phyloP scores from a whole-genome alignment of 2,329 filamentous ascomycete species.

The Diaporthe aspalathi region DNA sequence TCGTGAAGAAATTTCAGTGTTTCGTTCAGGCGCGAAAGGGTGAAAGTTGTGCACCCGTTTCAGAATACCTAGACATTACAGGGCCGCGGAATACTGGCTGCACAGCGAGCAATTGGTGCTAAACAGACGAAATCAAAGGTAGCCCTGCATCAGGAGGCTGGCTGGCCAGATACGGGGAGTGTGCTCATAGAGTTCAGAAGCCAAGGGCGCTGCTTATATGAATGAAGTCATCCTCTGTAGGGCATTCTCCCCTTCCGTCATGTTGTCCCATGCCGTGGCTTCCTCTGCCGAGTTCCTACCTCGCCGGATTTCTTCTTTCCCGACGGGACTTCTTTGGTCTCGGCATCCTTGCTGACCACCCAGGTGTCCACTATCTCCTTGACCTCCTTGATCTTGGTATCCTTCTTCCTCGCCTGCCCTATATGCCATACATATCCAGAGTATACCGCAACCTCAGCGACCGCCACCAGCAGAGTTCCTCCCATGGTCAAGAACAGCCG shows the following conservation, averaged over 20 bases:
- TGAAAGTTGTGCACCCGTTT: background rate
- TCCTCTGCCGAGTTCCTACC: constrained; percentile 35
- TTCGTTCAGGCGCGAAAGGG: background rate
- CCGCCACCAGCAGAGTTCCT: constrained; percentile 75
- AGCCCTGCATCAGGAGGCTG: accelerated
- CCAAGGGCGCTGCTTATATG: background rate
- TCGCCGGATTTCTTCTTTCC: background rate
- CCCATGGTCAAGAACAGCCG: constrained; percentile 78
- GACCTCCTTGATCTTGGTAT: constrained; percentile 70
- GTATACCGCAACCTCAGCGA: constrained; percentile 84
- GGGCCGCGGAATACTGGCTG: background rate
- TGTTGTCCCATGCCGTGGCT: constrained; percentile 39
- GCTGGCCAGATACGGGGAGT: no score
- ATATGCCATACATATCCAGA: constrained; percentile 79
- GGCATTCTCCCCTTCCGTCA: background rate
- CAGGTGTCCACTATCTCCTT: constrained; percentile 79
- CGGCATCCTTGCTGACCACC: constrained; percentile 63
- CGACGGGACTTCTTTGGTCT: constrained; percentile 41
- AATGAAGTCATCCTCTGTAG: background rate
- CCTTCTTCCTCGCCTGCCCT: constrained; percentile 73
- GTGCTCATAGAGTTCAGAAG: background rate
- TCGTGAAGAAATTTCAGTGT: background rate
- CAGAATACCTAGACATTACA: no score
- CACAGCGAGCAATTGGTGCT: background rate
- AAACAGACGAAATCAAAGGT: no score